Conservation (phyloP, 2,329 filamentous ascomycete species). For the Alternaria gansuensis region DNA sequence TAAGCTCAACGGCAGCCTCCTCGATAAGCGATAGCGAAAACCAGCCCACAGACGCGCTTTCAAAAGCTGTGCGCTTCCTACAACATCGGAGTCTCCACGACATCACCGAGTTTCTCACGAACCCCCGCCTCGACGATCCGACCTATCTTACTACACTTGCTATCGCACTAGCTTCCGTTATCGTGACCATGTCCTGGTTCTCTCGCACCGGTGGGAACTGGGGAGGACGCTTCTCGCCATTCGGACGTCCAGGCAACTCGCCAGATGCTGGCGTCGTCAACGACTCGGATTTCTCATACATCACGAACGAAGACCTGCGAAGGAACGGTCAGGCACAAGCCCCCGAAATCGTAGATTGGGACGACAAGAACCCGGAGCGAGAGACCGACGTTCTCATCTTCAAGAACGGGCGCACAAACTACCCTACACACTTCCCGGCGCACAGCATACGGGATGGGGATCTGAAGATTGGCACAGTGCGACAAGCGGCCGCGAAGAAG, state of each 20-base stretch:
- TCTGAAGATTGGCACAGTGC: conserved; percentile 71
- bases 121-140: conserved; percentile 47
- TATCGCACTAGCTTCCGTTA: conserved; percentile 52
- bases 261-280: conserved; percentile 66
- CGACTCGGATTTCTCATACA: conserved; percentile 82
- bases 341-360: conserved; percentile 52
- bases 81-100: conserved; percentile 33
- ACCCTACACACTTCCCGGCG: conserved; percentile 76
- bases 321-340: conserved; percentile 54
- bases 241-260: conserved; percentile 55
- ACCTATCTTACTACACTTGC: conserved; percentile 46
- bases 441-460: conserved; percentile 79
- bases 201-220: conserved; percentile 55
- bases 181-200: conserved; percentile 59
- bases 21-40: conserved; percentile 22
- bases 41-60: conserved; percentile 33
- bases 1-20: conserved; percentile 35
- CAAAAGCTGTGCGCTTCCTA: conserved; percentile 30
- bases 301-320: conserved; percentile 76
- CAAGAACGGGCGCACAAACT: conserved; percentile 71
- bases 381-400: conserved; percentile 76
- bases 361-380: conserved; percentile 55
- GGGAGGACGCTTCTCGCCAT: conserved; percentile 60
- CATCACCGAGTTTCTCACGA: conserved; percentile 38
- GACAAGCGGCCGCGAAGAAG: conserved; percentile 72